Evolutionary conservation across 2,329 filamentous ascomycete genomes (phyloP).

Genomic region (Coniochaeta pulveracea): DNA sequence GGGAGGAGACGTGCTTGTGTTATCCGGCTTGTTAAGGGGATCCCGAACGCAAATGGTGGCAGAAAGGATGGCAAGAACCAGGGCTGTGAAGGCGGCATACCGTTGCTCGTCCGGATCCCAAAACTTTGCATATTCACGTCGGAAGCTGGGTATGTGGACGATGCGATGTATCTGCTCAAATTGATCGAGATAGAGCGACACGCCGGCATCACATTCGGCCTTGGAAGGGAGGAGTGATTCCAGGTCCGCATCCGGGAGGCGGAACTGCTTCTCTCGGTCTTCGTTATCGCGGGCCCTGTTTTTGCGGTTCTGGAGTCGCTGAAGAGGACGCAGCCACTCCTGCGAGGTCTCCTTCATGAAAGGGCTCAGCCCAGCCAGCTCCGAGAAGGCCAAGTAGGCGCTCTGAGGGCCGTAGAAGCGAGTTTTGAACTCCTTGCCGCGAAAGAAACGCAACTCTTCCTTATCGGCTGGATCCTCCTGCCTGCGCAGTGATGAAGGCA

Average conservation of each 20-base stretch:
- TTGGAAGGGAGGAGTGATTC: constrained; percentile 31
- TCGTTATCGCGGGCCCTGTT: constrained; percentile 41
- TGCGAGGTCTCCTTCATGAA: constrained; percentile 45
- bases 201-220: constrained; percentile 19
- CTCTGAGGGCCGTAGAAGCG: constrained; percentile 51
- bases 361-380: constrained; percentile 41
- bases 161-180: constrained; percentile 31
- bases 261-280: constrained; percentile 37
- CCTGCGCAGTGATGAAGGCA: constrained; percentile 20
- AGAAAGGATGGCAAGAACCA: constrained; percentile 48
- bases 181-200: constrained; percentile 24
- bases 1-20: constrained; percentile 26
- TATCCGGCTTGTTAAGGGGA: too few species aligned
- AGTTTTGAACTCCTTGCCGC: constrained; percentile 47
- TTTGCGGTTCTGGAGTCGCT: constrained; percentile 33
- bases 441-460: constrained; percentile 45
- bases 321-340: constrained; percentile 48
- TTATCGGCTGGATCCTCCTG: constrained; percentile 27
- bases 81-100: constrained; percentile 41
- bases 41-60: constrained; percentile 47
- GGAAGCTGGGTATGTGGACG: constrained; percentile 47
- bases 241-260: constrained; percentile 34
- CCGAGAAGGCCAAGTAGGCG: constrained; percentile 42
- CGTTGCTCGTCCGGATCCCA: constrained; percentile 36
- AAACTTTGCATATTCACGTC: constrained; percentile 41